Evolutionary conservation across 768 basidiomycete species (phyloP), one percentile per base, ranked within the genome.

Genomic region (Lepiota brunneoincarnata): DNA sequence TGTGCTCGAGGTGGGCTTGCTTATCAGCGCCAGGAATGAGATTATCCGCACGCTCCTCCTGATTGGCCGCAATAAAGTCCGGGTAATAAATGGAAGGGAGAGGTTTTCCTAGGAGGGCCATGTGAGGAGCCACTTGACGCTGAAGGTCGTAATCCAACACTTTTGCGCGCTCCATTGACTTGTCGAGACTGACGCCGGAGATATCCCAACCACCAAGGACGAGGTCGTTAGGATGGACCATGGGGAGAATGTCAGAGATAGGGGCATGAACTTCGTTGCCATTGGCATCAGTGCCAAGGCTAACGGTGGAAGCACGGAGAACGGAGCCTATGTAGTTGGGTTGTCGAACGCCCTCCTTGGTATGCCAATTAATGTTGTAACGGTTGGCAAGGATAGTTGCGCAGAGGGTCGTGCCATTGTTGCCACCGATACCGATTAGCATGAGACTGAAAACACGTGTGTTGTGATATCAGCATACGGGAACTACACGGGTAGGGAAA

Each of bases 171-270:
- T 80, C 75, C 94, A 98, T 97, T 12, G 97, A 93, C 71, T 87
- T 80, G 71, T 98, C 94, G 75, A 99, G 81, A 38, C 84, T 69
- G 36, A 84, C 39, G 39, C 86, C 81, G 39, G 94, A 97, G 65
- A 99, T 98, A 65, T 99, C 97, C 97, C 96, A 99, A 17, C 97
- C 96, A 45, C 97, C 93, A 58, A 98, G 83, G 60, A 97, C 91
- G 64, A 98, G 87, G 72, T 98, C 97, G 66, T 97, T 95, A 46
- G 96, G 96, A 74, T 98, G 94, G 44, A 95, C 93, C 92, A 96
- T 97, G 44, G 95, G 95, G 39, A 97, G 81, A 58, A 98, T 83
- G 64, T 96, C 94, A 9, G 87, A 90, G 64, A 98, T 75, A 15
- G 97, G 97, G 58, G 96, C 86, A 64, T 94, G 81, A 60, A 98